These are phyloP conservation scores for Sphaceloma murrayae DNA, from an alignment of 2,329 filamentous ascomycete species.

Conservation along the genomic window DNA sequence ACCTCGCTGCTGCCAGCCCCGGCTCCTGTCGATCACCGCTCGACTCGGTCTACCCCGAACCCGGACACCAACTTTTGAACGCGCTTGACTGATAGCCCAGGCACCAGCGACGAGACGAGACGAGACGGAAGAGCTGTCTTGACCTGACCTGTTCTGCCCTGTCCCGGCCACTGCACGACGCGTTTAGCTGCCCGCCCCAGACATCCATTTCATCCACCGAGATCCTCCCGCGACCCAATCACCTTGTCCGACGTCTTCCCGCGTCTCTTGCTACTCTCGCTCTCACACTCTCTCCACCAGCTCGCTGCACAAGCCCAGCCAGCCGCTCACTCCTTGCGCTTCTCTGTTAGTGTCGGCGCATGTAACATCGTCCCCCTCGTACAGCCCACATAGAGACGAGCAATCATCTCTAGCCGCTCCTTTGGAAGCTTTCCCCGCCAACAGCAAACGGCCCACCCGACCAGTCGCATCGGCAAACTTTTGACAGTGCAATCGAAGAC, in stretches of 20 bases:
- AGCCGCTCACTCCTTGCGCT: too few relatives aligned
- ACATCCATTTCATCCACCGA: conserved; percentile 10
- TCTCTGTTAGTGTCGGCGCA: neutral
- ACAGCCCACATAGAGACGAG: conserved; percentile 4
- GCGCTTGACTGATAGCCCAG: conserved; percentile 8
- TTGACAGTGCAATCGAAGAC: neutral
- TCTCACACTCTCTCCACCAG: neutral
- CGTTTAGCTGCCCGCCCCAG: conserved; percentile 1
- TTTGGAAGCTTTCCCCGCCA: conserved; percentile 1
- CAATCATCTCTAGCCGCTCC: neutral
- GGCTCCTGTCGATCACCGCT: conserved; percentile 10
- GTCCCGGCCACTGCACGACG: too few relatives aligned
- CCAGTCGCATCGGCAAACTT: conserved; percentile 5
- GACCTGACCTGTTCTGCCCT: too few relatives aligned
- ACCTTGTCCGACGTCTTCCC: neutral
- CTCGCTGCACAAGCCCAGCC: too few relatives aligned
- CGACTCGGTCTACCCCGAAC: neutral
- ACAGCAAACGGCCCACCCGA: neutral
- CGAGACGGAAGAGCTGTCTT: neutral
- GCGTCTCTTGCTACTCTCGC: conserved; percentile 1
- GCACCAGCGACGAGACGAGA: conserved; percentile 6
- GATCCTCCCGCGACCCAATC: neutral
- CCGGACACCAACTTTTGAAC: conserved; percentile 1
- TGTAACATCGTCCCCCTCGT: too few relatives aligned
- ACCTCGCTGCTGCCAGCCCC: neutral